Percentiles rank a stretch among this genome's conserved stretches.
Evolutionary conservation across 2,329 filamentous ascomycete genomes (phyloP).

Genomic region (Eutypa lata): DNA sequence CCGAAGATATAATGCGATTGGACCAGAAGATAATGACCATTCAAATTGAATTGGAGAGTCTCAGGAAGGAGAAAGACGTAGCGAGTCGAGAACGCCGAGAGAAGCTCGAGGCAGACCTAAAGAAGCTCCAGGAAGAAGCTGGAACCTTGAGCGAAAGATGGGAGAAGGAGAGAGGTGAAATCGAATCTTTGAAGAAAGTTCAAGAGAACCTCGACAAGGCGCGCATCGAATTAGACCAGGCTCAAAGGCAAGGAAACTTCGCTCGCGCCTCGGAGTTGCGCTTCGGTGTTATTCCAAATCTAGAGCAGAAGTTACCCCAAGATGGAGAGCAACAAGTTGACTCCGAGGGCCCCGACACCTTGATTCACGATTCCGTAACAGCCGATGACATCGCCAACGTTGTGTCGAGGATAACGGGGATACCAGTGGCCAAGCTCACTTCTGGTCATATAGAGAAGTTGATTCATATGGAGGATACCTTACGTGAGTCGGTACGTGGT

Average conservation of each 20-base stretch:
- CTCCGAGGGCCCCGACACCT: conserved; percentile 42
- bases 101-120: conserved; percentile 76
- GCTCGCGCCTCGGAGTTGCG: conserved; percentile 85
- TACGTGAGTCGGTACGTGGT: conserved; percentile 80
- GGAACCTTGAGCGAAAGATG: conserved; percentile 75
- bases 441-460: conserved; percentile 92
- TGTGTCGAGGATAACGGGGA: conserved; percentile 87
- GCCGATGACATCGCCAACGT: conserved; percentile 91
- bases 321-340: conserved; percentile 53
- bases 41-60: conserved; percentile 91
- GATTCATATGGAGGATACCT: conserved; percentile 89
- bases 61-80: conserved; percentile 90
- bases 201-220: conserved; percentile 89
- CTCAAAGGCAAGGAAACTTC: conserved; percentile 85
- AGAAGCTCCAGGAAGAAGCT: conserved; percentile 73
- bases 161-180: conserved; percentile 85
- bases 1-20: conserved; percentile 86
- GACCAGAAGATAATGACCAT: conserved; percentile 97
- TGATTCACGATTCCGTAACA: conserved; percentile 93
- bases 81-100: conserved; percentile 84
- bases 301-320: conserved; percentile 76
- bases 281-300: conserved; percentile 79
- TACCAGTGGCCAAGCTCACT: conserved; percentile 88
- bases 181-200: conserved; percentile 80
- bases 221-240: conserved; percentile 79